Evolutionary conservation across 1,284 basidiomycete species (phyloP), one percentile per base, ranked within the genome.

Genomic region (Irpex sp.): DNA sequence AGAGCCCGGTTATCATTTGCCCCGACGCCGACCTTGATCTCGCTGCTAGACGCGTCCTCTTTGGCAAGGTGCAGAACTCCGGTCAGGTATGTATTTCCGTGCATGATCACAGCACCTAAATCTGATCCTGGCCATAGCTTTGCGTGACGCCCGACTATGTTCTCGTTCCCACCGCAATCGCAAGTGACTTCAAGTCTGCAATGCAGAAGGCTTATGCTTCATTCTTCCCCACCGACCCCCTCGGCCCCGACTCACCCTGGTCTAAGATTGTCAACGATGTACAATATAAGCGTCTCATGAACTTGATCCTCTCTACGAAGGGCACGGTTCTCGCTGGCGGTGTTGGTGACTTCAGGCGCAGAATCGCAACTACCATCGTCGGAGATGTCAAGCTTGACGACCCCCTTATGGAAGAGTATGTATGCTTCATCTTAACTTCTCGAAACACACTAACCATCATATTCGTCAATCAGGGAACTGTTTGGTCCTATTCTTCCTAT

Each of bases 1-100:
- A 96, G 78, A 91, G 87, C 15, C 94, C 95, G 5, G 90, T 89
- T 17, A 83, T 95, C 69, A 78, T 97, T 58, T 89, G 94, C 69
- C 78, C 87, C 1, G 81, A 79, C 59, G 83, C 81, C 65, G 84
- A 92, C 69, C 72, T 92, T 59, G 78, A 83, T 61, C 73, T 79
- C 5, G 80, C 86, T 0, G 87, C 87, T 0, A 81, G 79, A 58
- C 83, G 91, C 15, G 79, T 92, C 51, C 76, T 95, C 39, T 94
- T 90, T 85, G 93, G 93, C 60, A 95, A 94, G 76, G 74, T 83
- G 15, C 78, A 84, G 63, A 93, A 93, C 69, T 82, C 82, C 2
- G 92, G 92, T 1, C 92, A 93, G 75, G 90, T 81, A 65, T 54
- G 73, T 65, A 15, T 15, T 36, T 31, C 36, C 6, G 33, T 26